Percentiles rank a stretch among this genome's conserved stretches.
These are phyloP conservation scores for Sporothrix brasiliensis DNA, from an alignment of 2,329 filamentous ascomycete genomes.

Conservation along the genomic window DNA sequence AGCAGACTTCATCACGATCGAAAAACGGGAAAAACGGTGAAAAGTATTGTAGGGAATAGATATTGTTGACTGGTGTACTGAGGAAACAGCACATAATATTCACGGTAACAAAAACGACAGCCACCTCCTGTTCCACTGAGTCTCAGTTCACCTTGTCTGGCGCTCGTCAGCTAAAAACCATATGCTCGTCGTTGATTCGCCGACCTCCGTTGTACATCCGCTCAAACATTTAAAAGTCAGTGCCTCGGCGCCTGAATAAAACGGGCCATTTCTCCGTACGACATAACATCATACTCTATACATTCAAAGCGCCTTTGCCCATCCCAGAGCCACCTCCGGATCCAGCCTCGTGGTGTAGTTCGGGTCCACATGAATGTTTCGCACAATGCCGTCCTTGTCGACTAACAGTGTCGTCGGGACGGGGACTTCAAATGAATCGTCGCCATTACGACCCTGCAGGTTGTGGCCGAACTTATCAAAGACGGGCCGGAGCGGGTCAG, in stretches of 20 bases:
- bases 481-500: conserved; percentile 39
- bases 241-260: too few relatives aligned
- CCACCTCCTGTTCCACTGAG: background rate
- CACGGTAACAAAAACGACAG: background rate
- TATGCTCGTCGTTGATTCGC: conserved; percentile 8
- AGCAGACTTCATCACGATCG: too few relatives aligned
- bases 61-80: background rate
- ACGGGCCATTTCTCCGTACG: too few relatives aligned
- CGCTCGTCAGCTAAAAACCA: background rate
- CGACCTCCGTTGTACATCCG: background rate
- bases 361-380: conserved; percentile 45
- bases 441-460: conserved; percentile 43
- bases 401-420: conserved; percentile 48
- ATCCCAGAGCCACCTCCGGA: conserved; percentile 42
- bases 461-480: conserved; percentile 42
- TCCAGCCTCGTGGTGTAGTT: conserved; percentile 47
- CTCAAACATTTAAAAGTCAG: conserved; percentile 19
- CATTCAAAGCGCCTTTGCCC: conserved; percentile 41
- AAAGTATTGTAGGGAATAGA: background rate
- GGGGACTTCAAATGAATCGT: conserved; percentile 46
- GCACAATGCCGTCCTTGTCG: conserved; percentile 42
- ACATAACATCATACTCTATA: too few relatives aligned
- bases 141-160: background rate
- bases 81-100: background rate
- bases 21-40: too few relatives aligned